Evolutionary conservation across 441 rosid species (phyloP).

Genomic region (Pelargonium cotyledonis): DNA sequence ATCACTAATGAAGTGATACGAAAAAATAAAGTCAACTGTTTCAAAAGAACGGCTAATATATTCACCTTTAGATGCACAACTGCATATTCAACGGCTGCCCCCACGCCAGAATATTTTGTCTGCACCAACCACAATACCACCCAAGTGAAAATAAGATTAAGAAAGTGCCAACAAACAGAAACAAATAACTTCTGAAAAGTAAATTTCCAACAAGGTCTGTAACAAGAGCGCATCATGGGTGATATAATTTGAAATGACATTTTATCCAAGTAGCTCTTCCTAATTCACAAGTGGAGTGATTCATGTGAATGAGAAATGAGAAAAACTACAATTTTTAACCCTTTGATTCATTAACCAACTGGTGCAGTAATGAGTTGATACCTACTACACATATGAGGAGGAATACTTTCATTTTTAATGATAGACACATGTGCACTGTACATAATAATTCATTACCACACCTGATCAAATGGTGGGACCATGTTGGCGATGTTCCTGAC

Average conservation of each 20-base stretch:
- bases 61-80: slow-evolving; percentile 90
- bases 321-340: neutral
- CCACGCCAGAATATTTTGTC: slow-evolving; percentile 51
- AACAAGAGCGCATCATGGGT: neutral
- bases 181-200: neutral
- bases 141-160: neutral
- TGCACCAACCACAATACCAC: neutral
- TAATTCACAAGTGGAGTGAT: no score
- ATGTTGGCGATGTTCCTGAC: slow-evolving; percentile 93
- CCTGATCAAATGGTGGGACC: slow-evolving; percentile 89
- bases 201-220: neutral
- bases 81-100: slow-evolving; percentile 89
- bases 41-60: neutral
- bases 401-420: neutral
- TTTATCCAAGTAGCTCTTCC: no score
- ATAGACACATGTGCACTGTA: neutral
- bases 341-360: neutral
- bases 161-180: neutral
- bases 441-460: slow-evolving; percentile 4
- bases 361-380: no score
- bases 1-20: neutral
- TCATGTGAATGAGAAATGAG: neutral
- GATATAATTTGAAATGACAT: neutral
- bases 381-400: neutral
- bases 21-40: neutral